Base-by-base conservation (phyloP, 225 moss, liverwort and hornwort species). In the Ulota crispa region DNA sequence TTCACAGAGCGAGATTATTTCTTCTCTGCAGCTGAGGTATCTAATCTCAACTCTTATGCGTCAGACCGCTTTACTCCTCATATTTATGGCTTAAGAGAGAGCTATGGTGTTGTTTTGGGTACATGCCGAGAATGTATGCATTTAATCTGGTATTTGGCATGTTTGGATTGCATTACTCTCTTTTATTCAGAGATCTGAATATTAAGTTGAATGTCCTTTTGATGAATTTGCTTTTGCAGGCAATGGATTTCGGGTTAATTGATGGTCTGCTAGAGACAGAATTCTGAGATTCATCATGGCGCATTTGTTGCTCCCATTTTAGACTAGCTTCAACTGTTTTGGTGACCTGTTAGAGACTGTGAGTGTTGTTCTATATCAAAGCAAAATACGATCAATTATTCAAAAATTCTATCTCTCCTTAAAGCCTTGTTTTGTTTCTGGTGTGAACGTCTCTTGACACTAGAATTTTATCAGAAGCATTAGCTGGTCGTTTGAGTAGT, bases 221-320 rank as follows among this genome's bases (percentile, higher is more conserved):
- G 77, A 16, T 73, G 72, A 28, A 63, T 50, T 50, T 50, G 50
- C 50, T 50, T 50, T 16, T 90, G 90, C 95, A 96, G 91, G 93
- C 96, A 13, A 88, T 93, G 90, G 93, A 94, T 85, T 92, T 96
- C 71, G 93, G 96, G 60, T 83, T 93, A n/a, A 94, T 93, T 73
- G 94, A 95, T 80, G 96, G 90, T 80, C 90, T 96, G 52, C 71
- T 96, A 78, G 94, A 94, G 83, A 96, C 94, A 43, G 84, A 95
- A 83, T 95, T 89, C 77, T 96, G 80, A 93, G 68, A 54, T 82
- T 52, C 21, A 64, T 30, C 72, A 20, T 41, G 24, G 78, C 68
- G 23, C 53, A 59, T 59, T 32, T 13, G 23, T 32, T 57, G 43
- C 47, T 62, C 32, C 27, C 34, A 12, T 41, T 60, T 15, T 32